phyloP scores from a whole-genome alignment of 345 rosid genomes.

The Dipteronia sinensis region DNA sequence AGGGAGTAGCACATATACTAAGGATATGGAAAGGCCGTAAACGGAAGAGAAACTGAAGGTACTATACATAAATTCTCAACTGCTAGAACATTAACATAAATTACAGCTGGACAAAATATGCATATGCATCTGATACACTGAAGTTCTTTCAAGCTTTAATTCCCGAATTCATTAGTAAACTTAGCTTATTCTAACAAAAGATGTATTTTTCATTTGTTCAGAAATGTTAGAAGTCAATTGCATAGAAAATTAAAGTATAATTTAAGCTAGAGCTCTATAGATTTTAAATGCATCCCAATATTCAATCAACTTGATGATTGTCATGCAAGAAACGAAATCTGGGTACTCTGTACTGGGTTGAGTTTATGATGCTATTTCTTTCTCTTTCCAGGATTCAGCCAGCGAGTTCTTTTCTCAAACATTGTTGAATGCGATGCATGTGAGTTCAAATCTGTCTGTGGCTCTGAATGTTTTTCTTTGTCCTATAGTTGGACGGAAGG shows the following conservation, averaged over 20 bases:
- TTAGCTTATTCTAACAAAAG: no score
- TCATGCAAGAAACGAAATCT: no score
- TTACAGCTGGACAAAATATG: background rate
- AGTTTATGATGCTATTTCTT: background rate
- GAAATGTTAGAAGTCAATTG: background rate
- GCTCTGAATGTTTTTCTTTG: background rate
- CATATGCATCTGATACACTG: background rate
- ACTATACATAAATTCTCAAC: background rate
- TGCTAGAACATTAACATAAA: background rate
- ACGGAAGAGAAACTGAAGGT: conserved; percentile 29
- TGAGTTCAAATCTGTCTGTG: background rate
- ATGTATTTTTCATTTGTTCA: background rate
- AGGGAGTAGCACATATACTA: conserved; percentile 32
- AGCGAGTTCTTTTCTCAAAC: background rate
- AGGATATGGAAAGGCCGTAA: conserved; percentile 32
- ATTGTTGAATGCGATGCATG: background rate
- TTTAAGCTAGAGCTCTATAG: background rate
- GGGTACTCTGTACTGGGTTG: background rate
- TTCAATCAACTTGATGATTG: no score
- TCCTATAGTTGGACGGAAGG: background rate
- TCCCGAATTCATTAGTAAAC: background rate
- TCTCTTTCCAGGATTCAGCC: background rate
- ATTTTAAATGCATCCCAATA: background rate
- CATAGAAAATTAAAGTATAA: no score
- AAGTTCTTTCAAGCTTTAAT: background rate